phyloP scores from a whole-genome alignment of 495 filamentous ascomycete genomes.

The Pyrenula massariospora region DNA sequence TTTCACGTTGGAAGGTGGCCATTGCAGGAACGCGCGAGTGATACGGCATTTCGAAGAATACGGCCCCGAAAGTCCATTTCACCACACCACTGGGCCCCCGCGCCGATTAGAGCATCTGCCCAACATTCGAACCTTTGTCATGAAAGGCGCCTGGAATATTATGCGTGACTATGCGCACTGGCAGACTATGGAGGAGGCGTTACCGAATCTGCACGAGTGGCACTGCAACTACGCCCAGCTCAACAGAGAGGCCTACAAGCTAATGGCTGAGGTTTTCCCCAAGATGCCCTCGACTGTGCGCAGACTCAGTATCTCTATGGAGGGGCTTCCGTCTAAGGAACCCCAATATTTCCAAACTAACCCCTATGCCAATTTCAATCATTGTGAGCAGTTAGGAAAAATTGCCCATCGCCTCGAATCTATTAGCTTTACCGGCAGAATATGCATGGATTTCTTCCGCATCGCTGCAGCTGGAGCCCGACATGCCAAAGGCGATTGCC shows the following conservation, averaged over 20 bases:
- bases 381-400: slow-evolving; percentile 43
- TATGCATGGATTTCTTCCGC: slow-evolving; percentile 50
- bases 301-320: slow-evolving; percentile 52
- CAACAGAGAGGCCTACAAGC: slow-evolving; percentile 55
- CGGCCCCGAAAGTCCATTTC: slow-evolving; percentile 55
- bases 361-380: slow-evolving; percentile 10
- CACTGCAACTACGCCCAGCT: slow-evolving; percentile 59
- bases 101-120: slow-evolving; percentile 28
- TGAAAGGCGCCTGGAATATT: slow-evolving; percentile 67
- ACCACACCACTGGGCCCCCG: slow-evolving; percentile 27
- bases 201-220: slow-evolving; percentile 58
- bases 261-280: slow-evolving; percentile 45
- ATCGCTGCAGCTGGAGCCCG: slow-evolving; percentile 20
- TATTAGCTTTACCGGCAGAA: slow-evolving; percentile 53
- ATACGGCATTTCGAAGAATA: slow-evolving; percentile 41
- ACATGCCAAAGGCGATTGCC: slow-evolving; percentile 23
- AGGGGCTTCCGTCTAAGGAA: slow-evolving; percentile 54
- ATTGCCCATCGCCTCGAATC: slow-evolving; percentile 46
- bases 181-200: slow-evolving; percentile 39
- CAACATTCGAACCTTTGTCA: slow-evolving; percentile 47
- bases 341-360: slow-evolving; percentile 16
- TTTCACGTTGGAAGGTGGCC: slow-evolving; percentile 64
- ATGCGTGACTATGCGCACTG: slow-evolving; percentile 57
- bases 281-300: slow-evolving; percentile 39
- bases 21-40: slow-evolving; percentile 57